Evolutionary conservation across 176 grass and related monocot genomes (phyloP), one percentile per base, ranked within the genome.

Genomic region (Phoenix dactylifera): DNA sequence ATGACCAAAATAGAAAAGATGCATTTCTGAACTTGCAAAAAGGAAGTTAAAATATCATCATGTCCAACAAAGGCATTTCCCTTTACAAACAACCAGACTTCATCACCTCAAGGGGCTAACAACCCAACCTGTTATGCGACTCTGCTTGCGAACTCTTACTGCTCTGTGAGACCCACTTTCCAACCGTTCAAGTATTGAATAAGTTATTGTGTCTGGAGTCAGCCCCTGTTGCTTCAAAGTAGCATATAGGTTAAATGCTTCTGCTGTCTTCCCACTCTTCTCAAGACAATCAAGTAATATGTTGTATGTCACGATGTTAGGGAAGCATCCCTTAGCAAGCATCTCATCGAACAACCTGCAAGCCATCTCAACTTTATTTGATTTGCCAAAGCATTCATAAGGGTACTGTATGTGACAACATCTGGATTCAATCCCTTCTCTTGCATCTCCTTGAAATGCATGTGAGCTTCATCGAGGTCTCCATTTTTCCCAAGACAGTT

Each of bases 341-440:
- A 98, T 98, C 32, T 92, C 73, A 80, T 88, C 84, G 63, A 98
- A 98, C 57, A 98, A 79, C 59, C 61, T 73, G 65, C 81, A 91
- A 74, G 93, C 84, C 87, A 88, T 92, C 72, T 92, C 79, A 83
- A 91, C 67, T 73, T 91, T 91, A 56, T 83, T 88, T 16, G 53
- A 84, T 88, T 98, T 98, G 14, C 93, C 93, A 85, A 98, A 92
- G 75, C 87, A 98, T 52, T 98, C 93, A 55, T 98, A 49, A 98
- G 69, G 39, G 77, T 98, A 83, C 84, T 92, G 29, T 92, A 98
- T 57, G 93, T 91, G 32, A 88, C 79, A 52, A 98, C 93, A 88
- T 98, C 93, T 66, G 87, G 87, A 72, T 85, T 76, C 64, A 91
- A 85, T 30, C 93, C 81, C 74, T 80, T 92, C 70, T 97, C 93